Base-by-base conservation (phyloP, 1,284 basidiomycete species). In the Agaricales sp. region DNA sequence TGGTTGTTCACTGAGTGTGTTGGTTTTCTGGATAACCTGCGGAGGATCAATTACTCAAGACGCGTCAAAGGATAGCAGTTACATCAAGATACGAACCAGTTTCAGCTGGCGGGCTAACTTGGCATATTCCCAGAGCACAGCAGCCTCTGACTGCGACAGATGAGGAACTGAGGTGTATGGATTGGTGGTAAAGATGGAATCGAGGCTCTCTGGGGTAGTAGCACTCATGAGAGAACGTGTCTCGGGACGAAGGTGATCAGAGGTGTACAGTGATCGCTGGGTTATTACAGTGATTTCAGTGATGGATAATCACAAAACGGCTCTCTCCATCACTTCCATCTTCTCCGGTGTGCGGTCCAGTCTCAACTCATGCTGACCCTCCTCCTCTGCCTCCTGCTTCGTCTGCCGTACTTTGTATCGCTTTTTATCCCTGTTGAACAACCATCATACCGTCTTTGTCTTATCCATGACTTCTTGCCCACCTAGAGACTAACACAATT, bases 71-170 rank as follows among this genome's bases (percentile, higher is more conserved):
- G 11, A 47, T 20, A 30, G n/a, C 13, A 47, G n/a, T n/a, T 48
- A 16, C 12, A 43, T 18, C 19, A 20, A 43, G 11, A 18, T 8
- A 41, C 39, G 39, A 41, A 41, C 47, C 22, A 30, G 46, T 35
- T 46, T 18, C 19, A 46, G 23, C 3, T 47, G 21, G n/a, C 14
- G n/a, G 23, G 37, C 21, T 6, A 48, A 21, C 21, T 75, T 75
- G 13, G 73, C 71, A 57, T 80, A 82, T 58, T 82, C 78, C 70
- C 75, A 75, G 21, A 82, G 63, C 13, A 81, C 76, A 47, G 80
- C 72, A 4, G 71, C 67, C 59, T 82, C 78, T 3, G 76, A 59
- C 24, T 71, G 60, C 0, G 71, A 67, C 4, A 78, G 63, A 39
- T 69, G 66, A 0, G 71, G 67, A 55, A 79, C 67, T 3, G 61